These are phyloP conservation scores for Phaeosphaeriaceae sp. DNA, from an alignment of 2,329 filamentous ascomycete genomes.

Conservation along the genomic window DNA sequence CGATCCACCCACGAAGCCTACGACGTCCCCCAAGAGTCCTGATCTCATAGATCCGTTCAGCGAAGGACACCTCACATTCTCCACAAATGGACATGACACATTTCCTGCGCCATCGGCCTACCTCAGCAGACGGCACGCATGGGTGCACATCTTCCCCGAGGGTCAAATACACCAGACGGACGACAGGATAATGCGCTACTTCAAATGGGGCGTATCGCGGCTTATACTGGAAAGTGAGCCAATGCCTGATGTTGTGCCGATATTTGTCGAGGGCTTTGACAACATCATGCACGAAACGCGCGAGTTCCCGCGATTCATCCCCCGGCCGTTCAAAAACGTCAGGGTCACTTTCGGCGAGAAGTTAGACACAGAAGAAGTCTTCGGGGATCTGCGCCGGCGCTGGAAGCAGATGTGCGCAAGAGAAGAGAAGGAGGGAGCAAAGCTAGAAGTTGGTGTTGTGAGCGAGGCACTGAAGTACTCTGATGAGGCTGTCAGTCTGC, in stretches of 20 bases:
- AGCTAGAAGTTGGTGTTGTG: constrained; percentile 63
- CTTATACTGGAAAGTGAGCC: constrained; percentile 90
- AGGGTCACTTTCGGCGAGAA: constrained; percentile 80
- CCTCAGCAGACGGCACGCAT: constrained; percentile 72
- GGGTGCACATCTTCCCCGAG: constrained; percentile 97
- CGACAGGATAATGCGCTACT: constrained; percentile 83
- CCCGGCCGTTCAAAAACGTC: constrained; percentile 74
- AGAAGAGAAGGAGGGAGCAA: constrained; percentile 56
- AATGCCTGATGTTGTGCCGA: constrained; percentile 86
- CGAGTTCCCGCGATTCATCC: constrained; percentile 79
- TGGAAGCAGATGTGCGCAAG: constrained; percentile 73
- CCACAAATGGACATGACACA: constrained; percentile 70
- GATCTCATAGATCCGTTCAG: constrained; percentile 63
- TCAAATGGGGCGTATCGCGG: constrained; percentile 95
- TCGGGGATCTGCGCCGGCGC: constrained; percentile 75
- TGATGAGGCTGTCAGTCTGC: constrained; percentile 75
- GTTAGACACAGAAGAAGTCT: constrained; percentile 74
- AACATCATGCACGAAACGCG: constrained; percentile 87
- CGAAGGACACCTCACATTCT: constrained; percentile 63
- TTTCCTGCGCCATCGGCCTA: constrained; percentile 78
- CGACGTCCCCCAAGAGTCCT: constrained; percentile 33
- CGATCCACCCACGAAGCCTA: constrained; percentile 30
- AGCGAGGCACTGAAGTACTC: constrained; percentile 71
- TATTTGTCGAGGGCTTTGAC: constrained; percentile 93
- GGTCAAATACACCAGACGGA: constrained; percentile 91